A percentile compares a stretch with the other conserved stretches of the same genome.
phyloP scores from a whole-genome alignment of 495 filamentous ascomycete species.

The Copromyces sp. region DNA sequence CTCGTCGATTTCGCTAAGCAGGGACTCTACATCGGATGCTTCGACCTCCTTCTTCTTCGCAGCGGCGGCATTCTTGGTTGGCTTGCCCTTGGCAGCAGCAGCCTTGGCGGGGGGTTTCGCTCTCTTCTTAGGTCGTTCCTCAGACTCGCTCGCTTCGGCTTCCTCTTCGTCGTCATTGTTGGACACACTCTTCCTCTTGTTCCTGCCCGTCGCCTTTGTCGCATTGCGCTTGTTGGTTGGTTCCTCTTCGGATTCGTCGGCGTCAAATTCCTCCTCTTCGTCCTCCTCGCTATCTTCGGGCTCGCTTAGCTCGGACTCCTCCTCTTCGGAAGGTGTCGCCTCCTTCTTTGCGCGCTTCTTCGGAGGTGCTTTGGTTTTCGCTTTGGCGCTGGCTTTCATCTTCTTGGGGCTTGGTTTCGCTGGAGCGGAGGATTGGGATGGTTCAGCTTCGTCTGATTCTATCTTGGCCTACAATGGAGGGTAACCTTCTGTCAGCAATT shows the following conservation, averaged over 20 bases:
- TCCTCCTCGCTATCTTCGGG: constrained; percentile 11
- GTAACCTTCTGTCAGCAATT: neutral
- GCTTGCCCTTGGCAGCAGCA: neutral
- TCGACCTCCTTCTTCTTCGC: neutral
- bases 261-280: neutral
- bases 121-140: constrained; percentile 7
- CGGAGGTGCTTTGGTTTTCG: constrained; percentile 1
- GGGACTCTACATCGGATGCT: constrained; percentile 1
- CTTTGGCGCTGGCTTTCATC: constrained; percentile 9
- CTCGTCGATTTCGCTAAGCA: constrained; percentile 1
- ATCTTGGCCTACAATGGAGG: neutral
- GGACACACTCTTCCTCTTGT: constrained; percentile 22
- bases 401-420: constrained; percentile 2
- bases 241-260: neutral
- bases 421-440: constrained; percentile 12
- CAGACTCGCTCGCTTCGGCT: neutral
- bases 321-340: constrained; percentile 9
- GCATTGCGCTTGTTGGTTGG: constrained; percentile 24
- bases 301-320: constrained; percentile 11
- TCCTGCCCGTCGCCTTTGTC: constrained; percentile 22
- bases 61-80: neutral
- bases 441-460: constrained; percentile 3
- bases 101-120: constrained; percentile 1
- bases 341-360: constrained; percentile 7
- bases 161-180: constrained; percentile 31